Evolutionary conservation across 345 rosid species (phyloP).

Genomic region (Heritiera fomes): DNA sequence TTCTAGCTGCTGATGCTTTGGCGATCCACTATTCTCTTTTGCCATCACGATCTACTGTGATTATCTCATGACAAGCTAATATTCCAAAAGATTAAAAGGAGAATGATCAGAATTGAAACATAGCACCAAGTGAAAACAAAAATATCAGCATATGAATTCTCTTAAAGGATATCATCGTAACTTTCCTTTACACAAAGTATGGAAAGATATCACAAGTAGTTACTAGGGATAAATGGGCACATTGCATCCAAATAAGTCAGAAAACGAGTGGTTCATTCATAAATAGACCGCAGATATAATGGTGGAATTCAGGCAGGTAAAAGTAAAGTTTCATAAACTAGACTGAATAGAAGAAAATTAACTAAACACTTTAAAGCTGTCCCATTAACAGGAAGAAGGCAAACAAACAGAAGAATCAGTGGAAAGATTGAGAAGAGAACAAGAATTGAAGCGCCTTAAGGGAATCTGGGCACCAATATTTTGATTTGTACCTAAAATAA

Average conservation of each 20-base stretch:
- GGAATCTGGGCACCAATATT: background rate
- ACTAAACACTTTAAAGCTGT: background rate
- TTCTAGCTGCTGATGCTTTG: constrained; percentile 60
- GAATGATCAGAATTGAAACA: constrained; percentile 3
- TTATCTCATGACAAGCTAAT: constrained; percentile 15
- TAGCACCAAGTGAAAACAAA: background rate
- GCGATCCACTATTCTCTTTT: constrained; percentile 63
- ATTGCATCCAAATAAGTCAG: background rate
- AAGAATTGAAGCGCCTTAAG: background rate
- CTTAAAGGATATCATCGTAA: background rate
- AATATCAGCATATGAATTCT: background rate
- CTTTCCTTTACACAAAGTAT: background rate
- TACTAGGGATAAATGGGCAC: background rate
- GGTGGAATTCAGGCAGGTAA: background rate
- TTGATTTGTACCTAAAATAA: background rate
- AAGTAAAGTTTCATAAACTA: constrained; percentile 1
- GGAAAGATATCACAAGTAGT: background rate
- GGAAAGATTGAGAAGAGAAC: background rate
- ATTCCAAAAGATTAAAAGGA: background rate
- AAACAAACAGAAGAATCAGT: background rate
- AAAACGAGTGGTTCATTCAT: background rate
- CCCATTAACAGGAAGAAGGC: background rate
- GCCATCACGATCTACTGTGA: constrained; percentile 42
- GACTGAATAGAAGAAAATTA: background rate
- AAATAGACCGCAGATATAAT: background rate